Evolutionary conservation across 2,329 filamentous ascomycete genomes (phyloP).

Genomic region (Aureobasidium pullulans): DNA sequence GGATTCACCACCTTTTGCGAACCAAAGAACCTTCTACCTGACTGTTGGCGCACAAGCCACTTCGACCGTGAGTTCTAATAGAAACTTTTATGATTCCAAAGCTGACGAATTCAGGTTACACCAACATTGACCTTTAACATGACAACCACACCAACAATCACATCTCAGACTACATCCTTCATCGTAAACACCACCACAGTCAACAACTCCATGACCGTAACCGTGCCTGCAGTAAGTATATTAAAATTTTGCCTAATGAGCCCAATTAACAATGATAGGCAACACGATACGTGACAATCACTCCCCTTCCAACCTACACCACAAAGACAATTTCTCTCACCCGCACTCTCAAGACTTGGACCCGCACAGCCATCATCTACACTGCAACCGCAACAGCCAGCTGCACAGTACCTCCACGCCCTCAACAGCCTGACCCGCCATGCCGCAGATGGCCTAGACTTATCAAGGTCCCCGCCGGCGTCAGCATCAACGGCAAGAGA

Average conservation of each 20-base stretch:
- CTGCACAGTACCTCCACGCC: constrained; percentile 30
- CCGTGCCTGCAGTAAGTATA: constrained; percentile 1
- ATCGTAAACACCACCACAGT: constrained; percentile 16
- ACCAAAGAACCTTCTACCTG: constrained; percentile 16
- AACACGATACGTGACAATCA: constrained; percentile 12
- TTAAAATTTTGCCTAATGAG: neutral
- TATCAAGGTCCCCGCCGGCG: constrained; percentile 19
- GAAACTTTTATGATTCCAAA: neutral
- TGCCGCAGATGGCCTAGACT: constrained; percentile 30
- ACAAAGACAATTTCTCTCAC: constrained; percentile 3
- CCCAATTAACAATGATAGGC: neutral
- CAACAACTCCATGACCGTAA: constrained; percentile 16
- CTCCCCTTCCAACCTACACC: neutral
- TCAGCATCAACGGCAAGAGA: constrained; percentile 18
- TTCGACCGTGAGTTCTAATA: constrained; percentile 2
- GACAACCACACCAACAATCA: constrained; percentile 16
- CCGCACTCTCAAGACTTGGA: constrained; percentile 16
- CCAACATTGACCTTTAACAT: constrained; percentile 14
- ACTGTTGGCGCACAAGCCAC: constrained; percentile 14
- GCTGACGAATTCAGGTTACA: constrained; percentile 2
- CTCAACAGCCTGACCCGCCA: constrained; percentile 28
- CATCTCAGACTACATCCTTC: constrained; percentile 17
- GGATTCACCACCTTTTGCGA: constrained; percentile 15
- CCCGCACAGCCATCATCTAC: constrained; percentile 16
- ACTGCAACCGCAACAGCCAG: constrained; percentile 30